Evolutionary conservation across 371 early-diverging fungal genomes (phyloP).

Genomic region (Mortierella sp.): DNA sequence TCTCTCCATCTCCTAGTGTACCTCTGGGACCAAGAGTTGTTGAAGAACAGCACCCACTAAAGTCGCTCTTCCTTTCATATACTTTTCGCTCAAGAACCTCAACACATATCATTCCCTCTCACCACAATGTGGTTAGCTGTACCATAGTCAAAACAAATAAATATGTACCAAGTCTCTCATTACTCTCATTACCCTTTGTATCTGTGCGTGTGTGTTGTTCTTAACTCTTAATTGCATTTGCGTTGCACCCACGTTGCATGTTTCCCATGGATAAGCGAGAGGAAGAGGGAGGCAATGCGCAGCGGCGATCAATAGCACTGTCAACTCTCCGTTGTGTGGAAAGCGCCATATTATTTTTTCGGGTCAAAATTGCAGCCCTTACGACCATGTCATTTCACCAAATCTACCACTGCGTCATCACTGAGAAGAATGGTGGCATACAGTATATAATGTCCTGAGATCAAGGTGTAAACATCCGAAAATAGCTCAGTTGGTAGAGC

Average conservation of each 20-base stretch:
- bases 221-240: neutral
- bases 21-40: constrained; percentile 76
- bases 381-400: too few species aligned
- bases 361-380: too few species aligned
- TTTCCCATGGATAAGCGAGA: too few species aligned
- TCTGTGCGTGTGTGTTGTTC: neutral
- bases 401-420: neutral
- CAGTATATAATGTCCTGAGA: too few species aligned
- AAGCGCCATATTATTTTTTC: too few species aligned
- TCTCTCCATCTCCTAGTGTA: constrained; percentile 61
- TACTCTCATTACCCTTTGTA: neutral
- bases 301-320: too few species aligned
- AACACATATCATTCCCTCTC: neutral
- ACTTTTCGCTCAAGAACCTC: neutral
- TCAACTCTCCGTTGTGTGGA: too few species aligned
- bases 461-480: neutral
- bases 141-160: constrained; percentile 10
- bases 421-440: neutral
- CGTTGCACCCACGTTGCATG: neutral
- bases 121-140: neutral
- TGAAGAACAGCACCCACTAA: constrained; percentile 49
- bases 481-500: constrained; percentile 17
- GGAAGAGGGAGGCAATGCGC: too few species aligned
- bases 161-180: neutral
- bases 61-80: neutral